phyloP scores from a whole-genome alignment of 73 alveolate species.

The Uronychia binucleata region DNA sequence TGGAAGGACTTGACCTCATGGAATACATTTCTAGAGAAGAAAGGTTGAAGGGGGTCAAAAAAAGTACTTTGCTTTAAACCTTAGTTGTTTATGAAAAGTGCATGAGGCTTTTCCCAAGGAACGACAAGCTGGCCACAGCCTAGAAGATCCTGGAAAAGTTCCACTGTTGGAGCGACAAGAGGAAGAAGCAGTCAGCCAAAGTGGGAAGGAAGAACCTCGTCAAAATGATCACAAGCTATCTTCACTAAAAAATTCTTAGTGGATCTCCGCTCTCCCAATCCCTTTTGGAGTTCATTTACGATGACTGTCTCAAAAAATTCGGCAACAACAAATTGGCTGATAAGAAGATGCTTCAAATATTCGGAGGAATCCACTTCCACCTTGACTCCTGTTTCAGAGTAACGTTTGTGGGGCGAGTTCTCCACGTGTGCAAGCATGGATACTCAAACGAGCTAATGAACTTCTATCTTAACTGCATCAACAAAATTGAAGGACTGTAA shows the following conservation, averaged over 20 bases:
- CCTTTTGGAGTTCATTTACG: slow-evolving; percentile 38
- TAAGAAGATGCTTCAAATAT: slow-evolving; percentile 28
- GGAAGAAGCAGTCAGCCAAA: slow-evolving; percentile 32
- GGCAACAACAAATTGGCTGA: slow-evolving; percentile 41
- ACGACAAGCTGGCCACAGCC: slow-evolving; percentile 19
- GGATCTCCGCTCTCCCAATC: not conserved
- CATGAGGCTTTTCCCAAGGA: slow-evolving; percentile 18
- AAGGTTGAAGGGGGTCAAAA: slow-evolving; percentile 20
- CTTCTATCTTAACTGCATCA: slow-evolving; percentile 20
- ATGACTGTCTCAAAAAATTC: slow-evolving; percentile 37
- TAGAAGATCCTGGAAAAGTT: slow-evolving; percentile 27
- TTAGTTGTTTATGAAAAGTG: slow-evolving; percentile 34
- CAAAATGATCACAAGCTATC: slow-evolving; percentile 2
- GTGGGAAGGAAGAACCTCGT: slow-evolving; percentile 42
- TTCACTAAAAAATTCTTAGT: not conserved
- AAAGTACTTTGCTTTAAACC: not conserved
- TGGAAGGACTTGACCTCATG: slow-evolving; percentile 30
- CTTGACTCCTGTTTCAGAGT: slow-evolving; percentile 28
- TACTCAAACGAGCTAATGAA: slow-evolving; percentile 38
- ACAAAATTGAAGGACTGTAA: slow-evolving; percentile 32
- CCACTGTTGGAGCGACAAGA: slow-evolving; percentile 13
- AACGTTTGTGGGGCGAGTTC: slow-evolving; percentile 14
- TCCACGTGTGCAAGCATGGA: slow-evolving; percentile 26
- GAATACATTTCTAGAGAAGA: slow-evolving; percentile 40
- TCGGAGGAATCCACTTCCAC: slow-evolving; percentile 35